These are phyloP conservation scores for Tricholoma flavovirens DNA, from an alignment of 768 basidiomycete species.

Conservation along the genomic window DNA sequence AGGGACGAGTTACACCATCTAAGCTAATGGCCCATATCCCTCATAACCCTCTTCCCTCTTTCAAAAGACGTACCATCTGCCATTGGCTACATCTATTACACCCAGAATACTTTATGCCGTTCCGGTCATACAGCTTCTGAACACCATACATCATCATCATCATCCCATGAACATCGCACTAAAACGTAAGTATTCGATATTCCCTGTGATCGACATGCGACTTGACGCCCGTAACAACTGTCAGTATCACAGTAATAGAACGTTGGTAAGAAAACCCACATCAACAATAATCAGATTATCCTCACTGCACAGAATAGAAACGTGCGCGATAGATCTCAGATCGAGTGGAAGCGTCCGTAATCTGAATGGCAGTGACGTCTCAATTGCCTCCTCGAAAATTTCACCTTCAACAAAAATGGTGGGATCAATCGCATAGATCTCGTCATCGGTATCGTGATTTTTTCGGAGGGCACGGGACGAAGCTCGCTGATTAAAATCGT, in stretches of 20 bases:
- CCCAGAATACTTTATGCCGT: background rate
- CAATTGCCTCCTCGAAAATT: constrained; percentile 36
- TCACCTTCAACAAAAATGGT: constrained; percentile 7
- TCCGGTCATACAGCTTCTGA: too few relatives aligned
- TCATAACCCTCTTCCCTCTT: constrained; percentile 10
- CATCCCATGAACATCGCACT: constrained; percentile 1
- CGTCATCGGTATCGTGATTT: constrained; percentile 1
- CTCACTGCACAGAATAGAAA: constrained; percentile 48
- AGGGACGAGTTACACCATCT: background rate
- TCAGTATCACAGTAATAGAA: constrained; percentile 1
- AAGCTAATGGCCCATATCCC: constrained; percentile 26
- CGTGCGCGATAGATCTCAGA: constrained; percentile 15
- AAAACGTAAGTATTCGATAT: constrained; percentile 29
- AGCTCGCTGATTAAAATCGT: constrained; percentile 48
- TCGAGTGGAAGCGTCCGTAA: constrained; percentile 23
- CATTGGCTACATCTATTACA: constrained; percentile 11
- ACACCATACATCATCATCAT: too few relatives aligned
- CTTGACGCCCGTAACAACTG: constrained; percentile 1
- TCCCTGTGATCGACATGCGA: constrained; percentile 13
- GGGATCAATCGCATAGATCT: background rate
- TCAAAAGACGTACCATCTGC: constrained; percentile 14
- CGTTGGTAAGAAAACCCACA: constrained; percentile 24
- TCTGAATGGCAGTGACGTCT: constrained; percentile 44
- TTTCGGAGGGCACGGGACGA: constrained; percentile 21
- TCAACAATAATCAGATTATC: constrained; percentile 50